Percentiles rank a stretch among this genome's conserved stretches.
Conservation (phyloP, 176 grass and related monocot species). For the Zoysia pacifica region DNA sequence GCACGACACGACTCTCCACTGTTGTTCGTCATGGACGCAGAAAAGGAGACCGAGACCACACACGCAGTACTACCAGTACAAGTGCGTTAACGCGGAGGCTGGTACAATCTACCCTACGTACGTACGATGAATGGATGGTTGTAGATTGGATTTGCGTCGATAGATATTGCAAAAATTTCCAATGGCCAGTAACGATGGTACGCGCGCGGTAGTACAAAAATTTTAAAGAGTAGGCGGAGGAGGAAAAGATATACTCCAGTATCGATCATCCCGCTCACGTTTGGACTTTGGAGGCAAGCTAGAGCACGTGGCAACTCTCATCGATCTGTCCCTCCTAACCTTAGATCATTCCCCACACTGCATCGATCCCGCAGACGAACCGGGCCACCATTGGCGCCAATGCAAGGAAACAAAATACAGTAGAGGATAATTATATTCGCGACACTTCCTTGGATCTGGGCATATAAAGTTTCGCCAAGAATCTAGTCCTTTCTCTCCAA, state of each 20-base stretch:
- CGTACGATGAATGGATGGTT: neutral
- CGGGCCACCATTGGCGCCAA: constrained; percentile 18
- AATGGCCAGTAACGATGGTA: neutral
- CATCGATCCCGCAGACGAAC: constrained; percentile 10
- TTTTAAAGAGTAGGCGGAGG: too few relatives aligned
- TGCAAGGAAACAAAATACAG: constrained; percentile 28
- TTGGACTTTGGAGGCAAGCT: too few relatives aligned
- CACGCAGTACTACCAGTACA: constrained; percentile 4
- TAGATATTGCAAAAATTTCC: constrained; percentile 43
- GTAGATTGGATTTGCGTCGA: neutral
- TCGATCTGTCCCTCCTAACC: neutral
- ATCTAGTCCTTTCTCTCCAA: constrained; percentile 30
- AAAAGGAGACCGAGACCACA: constrained; percentile 43
- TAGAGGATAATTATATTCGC: neutral
- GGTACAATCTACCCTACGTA: neutral
- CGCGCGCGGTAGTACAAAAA: too few relatives aligned
- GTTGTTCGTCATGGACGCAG: constrained; percentile 41
- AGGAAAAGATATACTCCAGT: too few relatives aligned
- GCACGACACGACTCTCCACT: constrained; percentile 19
- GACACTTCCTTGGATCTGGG: constrained; percentile 3
- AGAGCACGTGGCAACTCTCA: neutral
- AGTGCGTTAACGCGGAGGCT: constrained; percentile 20
- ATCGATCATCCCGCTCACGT: too few relatives aligned
- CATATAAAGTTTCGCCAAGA: constrained; percentile 33
- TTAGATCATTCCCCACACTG: constrained; percentile 1